Conservation (phyloP, 805 yeast genomes). For the Helenozyma baotianmanensis region DNA sequence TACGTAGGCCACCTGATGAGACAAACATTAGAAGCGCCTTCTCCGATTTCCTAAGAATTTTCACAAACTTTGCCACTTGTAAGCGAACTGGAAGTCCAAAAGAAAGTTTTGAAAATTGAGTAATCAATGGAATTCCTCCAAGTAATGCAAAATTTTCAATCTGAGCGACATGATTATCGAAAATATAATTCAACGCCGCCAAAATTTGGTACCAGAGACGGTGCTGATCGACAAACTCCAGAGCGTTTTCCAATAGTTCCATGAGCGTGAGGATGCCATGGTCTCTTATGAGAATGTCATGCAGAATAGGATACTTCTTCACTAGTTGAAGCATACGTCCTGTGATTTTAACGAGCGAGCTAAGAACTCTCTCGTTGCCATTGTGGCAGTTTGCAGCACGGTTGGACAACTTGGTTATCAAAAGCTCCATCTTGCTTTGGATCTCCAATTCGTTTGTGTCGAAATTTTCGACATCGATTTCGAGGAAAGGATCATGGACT, state of each 20-base stretch:
- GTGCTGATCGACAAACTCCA: conserved; percentile 25
- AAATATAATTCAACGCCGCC: conserved; percentile 30
- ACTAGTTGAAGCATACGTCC: conserved; percentile 36
- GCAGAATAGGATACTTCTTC: conserved; percentile 37
- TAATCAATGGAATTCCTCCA: conserved; percentile 41
- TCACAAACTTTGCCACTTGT: conserved; percentile 35
- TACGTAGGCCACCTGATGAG: conserved; percentile 43
- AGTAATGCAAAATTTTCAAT: conserved; percentile 39
- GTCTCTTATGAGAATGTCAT: conserved; percentile 35
- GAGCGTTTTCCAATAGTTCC: conserved; percentile 34
- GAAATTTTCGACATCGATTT: conserved; percentile 34
- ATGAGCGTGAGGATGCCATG: conserved; percentile 38
- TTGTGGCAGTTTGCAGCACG: conserved; percentile 27
- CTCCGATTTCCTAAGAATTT: conserved; percentile 29
- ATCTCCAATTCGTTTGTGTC: conserved; percentile 40
- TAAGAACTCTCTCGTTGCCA: conserved; percentile 27
- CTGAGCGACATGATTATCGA: conserved; percentile 24
- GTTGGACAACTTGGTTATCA: conserved; percentile 27
- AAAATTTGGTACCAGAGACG: conserved; percentile 36
- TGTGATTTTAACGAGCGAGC: conserved; percentile 30
- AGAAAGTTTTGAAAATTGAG: conserved; percentile 30
- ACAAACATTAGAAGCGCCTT: conserved; percentile 37
- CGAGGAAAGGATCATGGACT: conserved; percentile 34
- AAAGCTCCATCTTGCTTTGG: conserved; percentile 36
- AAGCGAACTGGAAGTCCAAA: conserved; percentile 28